Percentiles rank a stretch among this genome's conserved stretches.
Evolutionary conservation across 495 filamentous ascomycete genomes (phyloP).

Genomic region (Jackrogersella minutella): DNA sequence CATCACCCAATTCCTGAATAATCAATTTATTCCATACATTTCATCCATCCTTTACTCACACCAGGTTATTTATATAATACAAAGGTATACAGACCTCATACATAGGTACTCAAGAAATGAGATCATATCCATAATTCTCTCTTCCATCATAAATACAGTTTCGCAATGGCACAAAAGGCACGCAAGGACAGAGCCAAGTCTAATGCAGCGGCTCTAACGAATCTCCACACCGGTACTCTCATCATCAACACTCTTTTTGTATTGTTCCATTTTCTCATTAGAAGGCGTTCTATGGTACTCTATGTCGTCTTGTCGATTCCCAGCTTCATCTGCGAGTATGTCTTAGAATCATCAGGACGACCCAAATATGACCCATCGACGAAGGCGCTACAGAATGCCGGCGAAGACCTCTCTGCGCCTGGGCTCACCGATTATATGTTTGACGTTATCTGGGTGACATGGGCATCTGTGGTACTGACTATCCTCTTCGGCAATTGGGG

Average conservation of each 20-base stretch:
- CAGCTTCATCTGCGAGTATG: conserved; percentile 78
- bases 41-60: too few species aligned
- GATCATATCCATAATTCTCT: neutral
- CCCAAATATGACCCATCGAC: conserved; percentile 70
- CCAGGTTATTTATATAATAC: too few species aligned
- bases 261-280: conserved; percentile 71
- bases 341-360: conserved; percentile 82
- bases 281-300: conserved; percentile 69
- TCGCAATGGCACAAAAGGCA: conserved; percentile 81
- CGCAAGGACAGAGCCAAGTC: conserved; percentile 86
- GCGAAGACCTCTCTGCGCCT: conserved; percentile 87
- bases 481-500: conserved; percentile 76
- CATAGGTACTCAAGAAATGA: too few species aligned
- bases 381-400: conserved; percentile 73
- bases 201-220: conserved; percentile 77
- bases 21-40: neutral
- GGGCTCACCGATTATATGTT: conserved; percentile 98
- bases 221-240: conserved; percentile 78
- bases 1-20: conserved; percentile 3
- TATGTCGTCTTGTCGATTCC: conserved; percentile 80
- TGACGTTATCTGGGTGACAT: conserved; percentile 93
- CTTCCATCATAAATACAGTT: neutral
- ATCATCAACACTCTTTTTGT: conserved; percentile 77
- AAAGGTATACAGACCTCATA: too few species aligned
- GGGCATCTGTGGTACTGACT: conserved; percentile 70